Evolutionary conservation across 2,329 filamentous ascomycete genomes (phyloP).

Genomic region (Gaeumannomyces sp.): DNA sequence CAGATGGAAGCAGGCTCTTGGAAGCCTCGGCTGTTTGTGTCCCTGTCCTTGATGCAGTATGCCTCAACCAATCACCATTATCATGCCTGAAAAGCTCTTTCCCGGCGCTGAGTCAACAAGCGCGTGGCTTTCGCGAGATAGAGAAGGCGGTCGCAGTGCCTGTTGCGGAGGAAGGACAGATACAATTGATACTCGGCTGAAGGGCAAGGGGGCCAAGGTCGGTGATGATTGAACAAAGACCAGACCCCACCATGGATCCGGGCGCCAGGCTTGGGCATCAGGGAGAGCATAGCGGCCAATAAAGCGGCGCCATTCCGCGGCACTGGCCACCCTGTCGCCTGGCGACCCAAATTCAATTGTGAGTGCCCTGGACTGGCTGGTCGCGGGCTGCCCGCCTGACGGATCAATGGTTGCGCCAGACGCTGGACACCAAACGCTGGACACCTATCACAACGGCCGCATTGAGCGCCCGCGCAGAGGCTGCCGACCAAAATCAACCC

Average conservation of each 20-base stretch:
- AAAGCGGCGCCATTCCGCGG: neutral
- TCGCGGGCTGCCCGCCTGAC: neutral
- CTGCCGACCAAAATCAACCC: neutral
- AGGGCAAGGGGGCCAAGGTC: no score
- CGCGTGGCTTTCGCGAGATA: no score
- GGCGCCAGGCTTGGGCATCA: neutral
- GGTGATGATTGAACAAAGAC: neutral
- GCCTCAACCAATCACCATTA: neutral
- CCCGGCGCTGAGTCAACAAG: neutral
- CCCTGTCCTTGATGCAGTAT: neutral
- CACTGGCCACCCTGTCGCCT: slow-evolving; percentile 1
- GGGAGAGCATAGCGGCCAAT: neutral
- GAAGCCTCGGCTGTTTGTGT: neutral
- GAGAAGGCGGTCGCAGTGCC: neutral
- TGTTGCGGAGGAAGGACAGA: neutral
- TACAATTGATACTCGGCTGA: neutral
- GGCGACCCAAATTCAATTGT: slow-evolving; percentile 2
- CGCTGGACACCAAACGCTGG: neutral
- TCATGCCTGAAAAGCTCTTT: neutral
- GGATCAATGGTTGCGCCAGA: slow-evolving; percentile 6
- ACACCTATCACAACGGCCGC: slow-evolving; percentile 5
- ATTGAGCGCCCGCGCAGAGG: slow-evolving; percentile 1
- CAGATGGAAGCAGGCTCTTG: no score
- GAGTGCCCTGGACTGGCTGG: slow-evolving; percentile 1
- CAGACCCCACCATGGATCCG: neutral